Evolutionary conservation across 306 rosid species (phyloP).

Genomic region (Hippophae gyantsensis): DNA sequence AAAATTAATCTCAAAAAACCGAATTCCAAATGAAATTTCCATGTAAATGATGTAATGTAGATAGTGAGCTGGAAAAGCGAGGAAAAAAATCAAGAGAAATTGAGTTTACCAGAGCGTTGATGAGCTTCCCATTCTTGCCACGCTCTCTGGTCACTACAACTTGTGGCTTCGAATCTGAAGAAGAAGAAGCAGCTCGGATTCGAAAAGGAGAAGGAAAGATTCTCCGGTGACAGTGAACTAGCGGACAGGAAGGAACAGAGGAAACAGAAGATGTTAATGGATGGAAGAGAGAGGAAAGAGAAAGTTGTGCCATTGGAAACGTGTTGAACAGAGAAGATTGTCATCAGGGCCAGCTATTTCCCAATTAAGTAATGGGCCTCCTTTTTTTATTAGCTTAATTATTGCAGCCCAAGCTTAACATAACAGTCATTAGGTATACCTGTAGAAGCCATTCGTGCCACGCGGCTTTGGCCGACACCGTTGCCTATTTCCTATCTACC

Average conservation of each 20-base stretch:
- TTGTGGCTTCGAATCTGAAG: constrained; percentile 31
- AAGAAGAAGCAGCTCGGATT: constrained; percentile 23
- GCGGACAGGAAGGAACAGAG: constrained; percentile 24
- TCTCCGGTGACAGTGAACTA: constrained; percentile 48
- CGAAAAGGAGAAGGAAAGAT: constrained; percentile 27
- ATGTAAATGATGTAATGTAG: not conserved
- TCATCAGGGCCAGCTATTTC: constrained; percentile 29
- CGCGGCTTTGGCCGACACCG: constrained; percentile 10
- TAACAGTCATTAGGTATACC: not conserved
- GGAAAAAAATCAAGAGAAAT: not conserved
- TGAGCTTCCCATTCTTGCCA: constrained; percentile 89
- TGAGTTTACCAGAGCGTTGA: constrained; percentile 56
- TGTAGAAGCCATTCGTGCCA: not conserved
- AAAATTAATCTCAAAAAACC: not conserved
- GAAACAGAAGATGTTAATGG: not conserved
- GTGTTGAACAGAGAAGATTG: constrained; percentile 42
- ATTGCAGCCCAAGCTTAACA: not conserved
- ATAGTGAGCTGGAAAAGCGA: constrained; percentile 2
- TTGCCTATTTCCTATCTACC: not conserved
- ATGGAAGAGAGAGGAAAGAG: constrained; percentile 27
- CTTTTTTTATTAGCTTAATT: constrained; percentile 1
- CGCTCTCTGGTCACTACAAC: constrained; percentile 97
- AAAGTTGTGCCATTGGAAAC: constrained; percentile 57
- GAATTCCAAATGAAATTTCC: not conserved
- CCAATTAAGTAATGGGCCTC: constrained; percentile 8